Evolutionary conservation across 1,284 basidiomycete species (phyloP).

Genomic region (Leccinum griseonigrum): DNA sequence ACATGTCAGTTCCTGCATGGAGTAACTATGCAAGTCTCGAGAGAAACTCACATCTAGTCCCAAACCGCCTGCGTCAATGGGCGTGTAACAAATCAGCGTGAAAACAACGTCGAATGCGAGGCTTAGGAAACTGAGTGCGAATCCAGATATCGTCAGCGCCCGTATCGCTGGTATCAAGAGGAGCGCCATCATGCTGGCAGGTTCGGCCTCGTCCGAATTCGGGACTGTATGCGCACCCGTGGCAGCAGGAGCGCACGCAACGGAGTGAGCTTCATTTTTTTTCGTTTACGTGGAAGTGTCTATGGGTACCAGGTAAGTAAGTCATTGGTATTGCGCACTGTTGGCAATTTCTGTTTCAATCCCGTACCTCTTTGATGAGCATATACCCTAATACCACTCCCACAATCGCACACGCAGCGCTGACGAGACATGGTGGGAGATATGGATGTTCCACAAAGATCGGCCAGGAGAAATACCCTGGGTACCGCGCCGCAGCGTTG

Average conservation of each 20-base stretch:
- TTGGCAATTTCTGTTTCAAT: neutral
- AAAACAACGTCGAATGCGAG: conserved; percentile 23
- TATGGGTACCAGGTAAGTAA: neutral
- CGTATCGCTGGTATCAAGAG: conserved; percentile 21
- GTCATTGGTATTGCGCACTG: neutral
- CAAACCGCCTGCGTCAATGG: conserved; percentile 16
- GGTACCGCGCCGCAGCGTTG: conserved; percentile 20
- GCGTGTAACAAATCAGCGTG: conserved; percentile 21
- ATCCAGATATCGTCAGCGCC: conserved; percentile 21
- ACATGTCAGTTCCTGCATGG: neutral
- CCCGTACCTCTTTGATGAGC: conserved; percentile 24
- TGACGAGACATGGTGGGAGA: conserved; percentile 24
- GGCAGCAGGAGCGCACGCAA: neutral
- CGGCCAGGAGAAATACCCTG: conserved; percentile 16
- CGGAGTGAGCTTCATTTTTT: neutral
- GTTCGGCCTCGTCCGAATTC: neutral
- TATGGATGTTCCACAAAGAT: conserved; percentile 22
- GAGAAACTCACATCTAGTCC: conserved; percentile 20
- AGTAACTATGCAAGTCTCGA: neutral
- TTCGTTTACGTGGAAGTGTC: conserved; percentile 25
- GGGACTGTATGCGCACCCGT: neutral
- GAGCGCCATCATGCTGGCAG: conserved; percentile 3
- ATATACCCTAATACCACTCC: conserved; percentile 16
- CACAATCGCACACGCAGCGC: conserved; percentile 12
- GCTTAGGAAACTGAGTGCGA: conserved; percentile 16